phyloP scores from a whole-genome alignment of 495 filamentous ascomycete genomes.

The Hypomontagnella monticulosa region DNA sequence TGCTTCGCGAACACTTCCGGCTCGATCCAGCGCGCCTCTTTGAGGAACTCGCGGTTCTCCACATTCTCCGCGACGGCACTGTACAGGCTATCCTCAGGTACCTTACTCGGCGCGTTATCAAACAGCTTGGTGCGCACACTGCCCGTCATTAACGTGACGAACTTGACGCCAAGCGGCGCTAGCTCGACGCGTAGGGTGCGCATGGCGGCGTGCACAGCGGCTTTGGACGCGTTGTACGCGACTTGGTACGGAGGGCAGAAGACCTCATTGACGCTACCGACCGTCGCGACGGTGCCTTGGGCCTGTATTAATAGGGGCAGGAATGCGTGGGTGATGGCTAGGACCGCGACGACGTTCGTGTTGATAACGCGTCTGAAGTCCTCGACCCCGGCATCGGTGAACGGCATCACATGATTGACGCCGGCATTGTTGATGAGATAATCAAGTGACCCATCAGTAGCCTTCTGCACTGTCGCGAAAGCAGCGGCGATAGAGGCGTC shows the following conservation, averaged over 20 bases:
- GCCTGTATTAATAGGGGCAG: slow-evolving; percentile 58
- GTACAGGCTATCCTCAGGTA: slow-evolving; percentile 38
- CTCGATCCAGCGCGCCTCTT: slow-evolving; percentile 26
- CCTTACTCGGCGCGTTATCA: slow-evolving; percentile 37
- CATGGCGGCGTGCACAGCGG: slow-evolving; percentile 57
- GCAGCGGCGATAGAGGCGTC: slow-evolving; percentile 50
- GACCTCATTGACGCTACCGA: slow-evolving; percentile 60
- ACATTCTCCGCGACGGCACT: slow-evolving; percentile 19
- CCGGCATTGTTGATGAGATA: slow-evolving; percentile 68
- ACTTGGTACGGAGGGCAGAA: slow-evolving; percentile 55
- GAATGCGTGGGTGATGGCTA: slow-evolving; percentile 66
- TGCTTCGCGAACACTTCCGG: slow-evolving; percentile 45
- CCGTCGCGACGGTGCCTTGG: slow-evolving; percentile 59
- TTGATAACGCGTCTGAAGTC: slow-evolving; percentile 59
- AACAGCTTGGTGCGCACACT: slow-evolving; percentile 40
- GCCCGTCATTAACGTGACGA: slow-evolving; percentile 47
- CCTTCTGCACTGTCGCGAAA: slow-evolving; percentile 36
- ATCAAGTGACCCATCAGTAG: slow-evolving; percentile 48
- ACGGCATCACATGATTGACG: slow-evolving; percentile 51
- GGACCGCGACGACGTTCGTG: slow-evolving; percentile 62
- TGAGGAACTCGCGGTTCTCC: slow-evolving; percentile 37
- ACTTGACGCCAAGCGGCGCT: slow-evolving; percentile 58
- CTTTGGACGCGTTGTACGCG: slow-evolving; percentile 65
- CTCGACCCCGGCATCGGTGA: slow-evolving; percentile 58
- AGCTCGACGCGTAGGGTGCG: slow-evolving; percentile 62